Evolutionary conservation across 2,329 filamentous ascomycete species (phyloP), one percentile per base, ranked within the genome.

Genomic region (Cordyceps cicadae): DNA sequence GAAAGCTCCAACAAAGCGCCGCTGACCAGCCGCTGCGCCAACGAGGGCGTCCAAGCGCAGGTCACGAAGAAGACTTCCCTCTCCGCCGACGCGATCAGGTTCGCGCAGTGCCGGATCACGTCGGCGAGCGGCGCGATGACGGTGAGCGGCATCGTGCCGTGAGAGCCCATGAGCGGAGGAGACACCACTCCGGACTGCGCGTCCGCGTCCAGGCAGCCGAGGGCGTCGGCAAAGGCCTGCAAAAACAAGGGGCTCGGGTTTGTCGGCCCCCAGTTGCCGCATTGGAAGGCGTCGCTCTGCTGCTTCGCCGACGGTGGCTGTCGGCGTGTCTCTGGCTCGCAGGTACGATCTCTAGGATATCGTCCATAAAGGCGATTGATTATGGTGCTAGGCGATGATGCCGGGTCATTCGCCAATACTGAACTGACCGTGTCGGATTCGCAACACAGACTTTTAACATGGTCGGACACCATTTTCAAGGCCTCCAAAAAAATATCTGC

Each of bases 31-130:
- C 77, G 81, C 48, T 87, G 86, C 0, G 88, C 87, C 9, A 86
- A 79, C 0, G 87, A 87, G 48, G 85, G 79, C 62, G 87, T 81
- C 89, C 89, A 92, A 67, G 85, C 90, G 66, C 90, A 91, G 0
- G 89, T 92, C 0, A 86, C 86, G 11, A 92, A 75, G 60, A 89
- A 85, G 0, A 93, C 84, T 67, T 93, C 89, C 39, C 81, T 81
- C 66, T 90, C 80, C 0, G 89, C 89, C 4, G 86, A 79, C 3
- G 81, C 88, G 39, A 93, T 92, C 21, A 90, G 76, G 65, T 92
- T 92, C 1, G 87, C 84, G 74, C 90, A 88, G 70, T 92, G 88
- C 1, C 87, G 80, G 63, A 83, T 84, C 32, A 92, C 83, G 69
- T 92, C 89, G 0, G 86, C 65, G 41, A 74, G 53, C 0, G 71